Percentiles rank a stretch among this genome's conserved stretches.
phyloP scores from a whole-genome alignment of 2,329 filamentous ascomycete genomes.

The Aspergillus fumigatiaffinis region DNA sequence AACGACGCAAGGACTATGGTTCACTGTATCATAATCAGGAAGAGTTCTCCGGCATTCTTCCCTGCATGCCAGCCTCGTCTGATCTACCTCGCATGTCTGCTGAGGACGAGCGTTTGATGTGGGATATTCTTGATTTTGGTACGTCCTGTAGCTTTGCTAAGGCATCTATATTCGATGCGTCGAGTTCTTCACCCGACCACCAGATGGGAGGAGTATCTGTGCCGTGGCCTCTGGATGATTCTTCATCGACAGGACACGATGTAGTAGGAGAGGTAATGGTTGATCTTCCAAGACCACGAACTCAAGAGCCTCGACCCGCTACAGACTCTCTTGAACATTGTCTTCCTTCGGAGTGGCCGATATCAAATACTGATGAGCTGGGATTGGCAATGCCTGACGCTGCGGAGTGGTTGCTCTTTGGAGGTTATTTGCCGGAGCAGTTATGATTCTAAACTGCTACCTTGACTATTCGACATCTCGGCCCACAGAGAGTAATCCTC shows the following conservation, averaged over 20 bases:
- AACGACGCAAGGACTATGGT: conserved; percentile 20
- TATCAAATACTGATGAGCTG: conserved; percentile 7
- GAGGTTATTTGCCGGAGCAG: conserved; percentile 19
- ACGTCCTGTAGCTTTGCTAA: conserved; percentile 8
- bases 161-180: background rate
- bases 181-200: background rate
- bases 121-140: conserved; percentile 24
- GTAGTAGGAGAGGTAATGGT: too few species aligned
- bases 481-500: too few species aligned
- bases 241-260: too few species aligned
- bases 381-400: conserved; percentile 16
- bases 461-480: too few species aligned
- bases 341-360: conserved; percentile 15
- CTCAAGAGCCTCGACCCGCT: background rate
- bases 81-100: conserved; percentile 22
- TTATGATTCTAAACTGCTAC: conserved; percentile 5
- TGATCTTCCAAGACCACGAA: too few species aligned
- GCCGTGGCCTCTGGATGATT: background rate
- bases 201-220: background rate
- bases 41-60: conserved; percentile 18
- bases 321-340: background rate
- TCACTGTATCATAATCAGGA: conserved; percentile 25
- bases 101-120: conserved; percentile 22
- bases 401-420: conserved; percentile 24
- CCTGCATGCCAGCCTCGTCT: conserved; percentile 22